These are phyloP conservation scores for Xylaria palmicola DNA, from an alignment of 495 filamentous ascomycete genomes.

Conservation along the genomic window DNA sequence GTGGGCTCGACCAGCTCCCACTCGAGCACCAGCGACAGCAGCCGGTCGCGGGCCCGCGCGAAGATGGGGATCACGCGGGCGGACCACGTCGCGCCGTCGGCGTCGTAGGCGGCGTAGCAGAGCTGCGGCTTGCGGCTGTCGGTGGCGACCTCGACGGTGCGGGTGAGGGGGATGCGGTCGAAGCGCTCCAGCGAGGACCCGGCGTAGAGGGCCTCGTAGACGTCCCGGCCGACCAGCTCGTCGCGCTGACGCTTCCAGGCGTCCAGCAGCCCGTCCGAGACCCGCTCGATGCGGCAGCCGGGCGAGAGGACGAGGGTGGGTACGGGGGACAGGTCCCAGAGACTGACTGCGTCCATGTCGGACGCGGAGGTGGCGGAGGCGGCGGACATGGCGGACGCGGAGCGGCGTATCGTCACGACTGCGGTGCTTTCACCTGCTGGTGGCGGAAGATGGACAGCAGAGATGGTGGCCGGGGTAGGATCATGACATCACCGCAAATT, in stretches of 20 bases:
- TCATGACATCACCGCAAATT: no score
- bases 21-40: conserved; percentile 52
- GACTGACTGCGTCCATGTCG: conserved; percentile 10
- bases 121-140: conserved; percentile 35
- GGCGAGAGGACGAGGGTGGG: conserved; percentile 52
- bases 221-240: conserved; percentile 41
- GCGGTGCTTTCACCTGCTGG: no score
- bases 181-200: conserved; percentile 36
- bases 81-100: conserved; percentile 28
- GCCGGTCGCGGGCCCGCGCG: conserved; percentile 36
- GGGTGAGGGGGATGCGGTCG: conserved; percentile 39
- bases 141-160: conserved; percentile 47
- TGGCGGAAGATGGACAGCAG: no score
- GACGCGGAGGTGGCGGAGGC: no score
- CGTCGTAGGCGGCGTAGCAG: conserved; percentile 23
- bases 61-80: conserved; percentile 55
- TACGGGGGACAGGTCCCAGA: conserved; percentile 51
- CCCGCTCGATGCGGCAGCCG: conserved; percentile 43
- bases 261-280: conserved; percentile 49
- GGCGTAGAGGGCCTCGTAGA: conserved; percentile 42
- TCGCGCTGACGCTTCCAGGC: conserved; percentile 38
- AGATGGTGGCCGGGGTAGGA: no score
- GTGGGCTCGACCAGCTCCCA: conserved; percentile 35
- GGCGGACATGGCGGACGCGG: no score
- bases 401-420: no score